Evolutionary conservation across 1,284 basidiomycete species (phyloP), one percentile per base, ranked within the genome.

Genomic region (Tremellales sp.): DNA sequence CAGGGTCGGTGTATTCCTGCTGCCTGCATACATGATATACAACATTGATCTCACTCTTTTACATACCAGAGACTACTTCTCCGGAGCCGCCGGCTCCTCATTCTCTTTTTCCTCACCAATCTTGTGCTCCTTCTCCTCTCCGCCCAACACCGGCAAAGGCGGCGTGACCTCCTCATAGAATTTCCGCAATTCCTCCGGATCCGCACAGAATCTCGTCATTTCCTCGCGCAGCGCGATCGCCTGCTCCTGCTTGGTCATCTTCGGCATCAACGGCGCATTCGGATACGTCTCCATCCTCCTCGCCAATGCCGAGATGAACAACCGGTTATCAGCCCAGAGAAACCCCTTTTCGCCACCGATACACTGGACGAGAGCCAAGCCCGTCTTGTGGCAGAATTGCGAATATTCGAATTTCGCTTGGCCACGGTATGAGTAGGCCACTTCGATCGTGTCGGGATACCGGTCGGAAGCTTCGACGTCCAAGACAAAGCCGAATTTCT

Each of bases 381-480:
- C 92, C 2, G 85, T 82, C 35, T 84, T 81, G 64, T 94, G 91
- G 22, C 92, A 85, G 68, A 88, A 94, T 65, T 94, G 91, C 7
- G 87, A 86, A 68, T 89, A 80, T 50, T 79, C 79, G 73, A 84
- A 92, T 1, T 82, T 78, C 26, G 79, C 76, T 8, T 53, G 41
- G 12, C 54, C 60, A 14, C 90, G 83, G 66, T 95, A 95, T 5
- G 86, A 87, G 71, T 95, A 95, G 34, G 84, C 77, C n/a, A 90
- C 86, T 53, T 91, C 85, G 47, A 93, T 78, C 25, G 81, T 77
- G 35, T 84, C 79, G 4, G 88, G 84, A 63, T 91, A 91, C 48
- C 86, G 72, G 25, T 79, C 77, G 5, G 78, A 79, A 0, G 86
- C 84, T 72, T 94, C 91, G 37, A 92, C 83, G 56, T 94, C 91